Percentiles rank a stretch among this genome's conserved stretches.
Evolutionary conservation across 1,139 yeast species (phyloP).

Genomic region (Suhomyces choctaworum): DNA sequence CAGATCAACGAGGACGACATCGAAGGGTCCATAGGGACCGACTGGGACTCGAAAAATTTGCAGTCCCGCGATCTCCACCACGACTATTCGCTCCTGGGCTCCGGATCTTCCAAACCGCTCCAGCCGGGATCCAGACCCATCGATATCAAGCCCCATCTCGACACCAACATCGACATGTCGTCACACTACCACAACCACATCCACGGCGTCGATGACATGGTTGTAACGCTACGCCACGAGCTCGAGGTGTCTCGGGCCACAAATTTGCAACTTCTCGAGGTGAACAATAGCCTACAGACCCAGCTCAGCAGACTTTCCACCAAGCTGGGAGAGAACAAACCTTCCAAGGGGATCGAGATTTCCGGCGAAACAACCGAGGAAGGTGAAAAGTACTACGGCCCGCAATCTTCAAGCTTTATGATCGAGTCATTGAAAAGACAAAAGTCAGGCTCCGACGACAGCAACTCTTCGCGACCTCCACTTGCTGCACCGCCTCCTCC

Average conservation of each 20-base stretch:
- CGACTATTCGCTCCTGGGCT: too few species aligned
- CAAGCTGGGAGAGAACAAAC: neutral
- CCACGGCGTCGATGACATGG: constrained; percentile 3
- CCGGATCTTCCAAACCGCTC: neutral
- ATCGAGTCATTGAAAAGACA: constrained; percentile 33
- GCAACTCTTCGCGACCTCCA: constrained; percentile 1
- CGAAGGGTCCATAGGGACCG: constrained; percentile 1
- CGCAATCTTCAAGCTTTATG: constrained; percentile 50
- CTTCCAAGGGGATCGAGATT: constrained; percentile 11
- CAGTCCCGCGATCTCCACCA: neutral
- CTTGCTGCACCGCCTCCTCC: too few species aligned
- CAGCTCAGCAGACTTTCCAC: constrained; percentile 9
- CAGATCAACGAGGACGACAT: constrained; percentile 31
- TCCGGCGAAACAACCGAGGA: constrained; percentile 19
- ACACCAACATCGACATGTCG: constrained; percentile 4
- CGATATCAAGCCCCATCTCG: constrained; percentile 4
- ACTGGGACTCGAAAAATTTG: neutral
- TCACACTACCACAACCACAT: constrained; percentile 6
- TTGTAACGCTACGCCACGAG: constrained; percentile 9
- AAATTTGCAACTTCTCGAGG: constrained; percentile 22
- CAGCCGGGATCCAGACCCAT: constrained; percentile 1
- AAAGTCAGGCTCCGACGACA: constrained; percentile 7
- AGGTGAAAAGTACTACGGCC: constrained; percentile 51
- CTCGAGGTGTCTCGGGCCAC: constrained; percentile 16
- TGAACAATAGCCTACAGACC: constrained; percentile 21